Percentiles rank a stretch among this genome's conserved stretches.
These are phyloP conservation scores for Tricholoma sp. DNA, from an alignment of 768 basidiomycete genomes.

Conservation along the genomic window DNA sequence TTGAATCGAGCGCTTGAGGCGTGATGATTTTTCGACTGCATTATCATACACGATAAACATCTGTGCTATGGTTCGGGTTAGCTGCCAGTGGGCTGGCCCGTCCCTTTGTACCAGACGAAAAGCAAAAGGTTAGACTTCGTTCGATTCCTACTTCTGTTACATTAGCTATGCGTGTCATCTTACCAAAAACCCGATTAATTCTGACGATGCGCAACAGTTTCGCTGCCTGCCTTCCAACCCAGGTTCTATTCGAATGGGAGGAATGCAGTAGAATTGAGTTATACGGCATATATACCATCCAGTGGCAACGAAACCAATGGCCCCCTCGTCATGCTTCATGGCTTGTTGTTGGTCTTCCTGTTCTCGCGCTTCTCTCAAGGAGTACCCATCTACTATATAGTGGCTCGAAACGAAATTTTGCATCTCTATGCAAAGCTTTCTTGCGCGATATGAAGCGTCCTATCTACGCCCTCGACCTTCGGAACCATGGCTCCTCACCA, in stretches of 20 bases:
- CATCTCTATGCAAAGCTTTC: constrained; percentile 70
- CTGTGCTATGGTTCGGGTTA: no score
- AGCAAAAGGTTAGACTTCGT: neutral
- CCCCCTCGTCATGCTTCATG: constrained; percentile 53
- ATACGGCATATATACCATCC: constrained; percentile 11
- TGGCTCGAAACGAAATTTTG: constrained; percentile 84
- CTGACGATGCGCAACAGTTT: neutral
- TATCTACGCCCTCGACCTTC: constrained; percentile 70
- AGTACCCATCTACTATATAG: constrained; percentile 27
- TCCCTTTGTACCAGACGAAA: no score
- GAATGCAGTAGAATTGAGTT: constrained; percentile 14
- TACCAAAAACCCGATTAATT: neutral
- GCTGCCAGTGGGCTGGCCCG: no score
- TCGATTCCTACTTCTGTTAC: no score
- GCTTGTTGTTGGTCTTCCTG: constrained; percentile 43
- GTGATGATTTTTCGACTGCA: no score
- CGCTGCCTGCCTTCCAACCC: neutral
- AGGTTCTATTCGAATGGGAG: constrained; percentile 3
- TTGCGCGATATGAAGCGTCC: constrained; percentile 51
- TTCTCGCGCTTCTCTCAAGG: neutral
- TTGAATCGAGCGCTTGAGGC: no score
- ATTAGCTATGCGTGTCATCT: neutral
- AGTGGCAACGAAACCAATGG: constrained; percentile 24
- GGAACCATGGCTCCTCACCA: constrained; percentile 79
- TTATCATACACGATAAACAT: no score